Percentiles rank a stretch among this genome's conserved stretches.
Evolutionary conservation across 495 filamentous ascomycete species (phyloP).

Genomic region (Aspergillus homomorphus): DNA sequence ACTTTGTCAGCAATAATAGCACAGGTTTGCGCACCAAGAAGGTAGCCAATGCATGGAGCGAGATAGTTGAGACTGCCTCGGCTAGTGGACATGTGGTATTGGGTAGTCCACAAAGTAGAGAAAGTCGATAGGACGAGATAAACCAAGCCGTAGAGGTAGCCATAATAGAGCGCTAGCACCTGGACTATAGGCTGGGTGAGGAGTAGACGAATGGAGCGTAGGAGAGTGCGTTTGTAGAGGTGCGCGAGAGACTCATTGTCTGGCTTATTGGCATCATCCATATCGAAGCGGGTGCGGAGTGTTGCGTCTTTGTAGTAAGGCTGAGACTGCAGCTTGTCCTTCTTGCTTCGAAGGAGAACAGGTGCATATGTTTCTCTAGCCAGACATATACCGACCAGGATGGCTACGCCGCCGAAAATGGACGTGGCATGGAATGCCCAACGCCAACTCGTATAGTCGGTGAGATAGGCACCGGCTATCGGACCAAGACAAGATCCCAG

Average conservation of each 20-base stretch:
- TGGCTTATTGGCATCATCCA: constrained; percentile 9
- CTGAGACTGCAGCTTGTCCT: constrained; percentile 3
- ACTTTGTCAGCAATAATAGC: constrained; percentile 9
- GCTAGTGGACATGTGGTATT: constrained; percentile 8
- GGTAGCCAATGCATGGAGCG: constrained; percentile 14
- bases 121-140: constrained; percentile 19
- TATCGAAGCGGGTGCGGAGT: constrained; percentile 5
- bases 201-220: constrained; percentile 12
- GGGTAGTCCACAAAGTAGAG: constrained; percentile 14
- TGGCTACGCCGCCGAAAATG: constrained; percentile 12
- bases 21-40: constrained; percentile 14
- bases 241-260: constrained; percentile 4
- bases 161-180: constrained; percentile 9
- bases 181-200: constrained; percentile 16
- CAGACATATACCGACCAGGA: constrained; percentile 10
- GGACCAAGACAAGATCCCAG: constrained; percentile 2
- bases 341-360: constrained; percentile 12
- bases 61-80: constrained; percentile 14
- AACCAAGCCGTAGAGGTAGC: constrained; percentile 17
- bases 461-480: constrained; percentile 13
- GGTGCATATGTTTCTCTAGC: constrained; percentile 13
- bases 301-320: constrained; percentile 3
- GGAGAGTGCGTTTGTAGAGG: constrained; percentile 6
- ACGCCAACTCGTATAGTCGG: constrained; percentile 14
- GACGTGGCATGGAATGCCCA: constrained; percentile 15